phyloP scores from a whole-genome alignment of 192 early-diverging fungal genomes.

The Coemansia sp. region DNA sequence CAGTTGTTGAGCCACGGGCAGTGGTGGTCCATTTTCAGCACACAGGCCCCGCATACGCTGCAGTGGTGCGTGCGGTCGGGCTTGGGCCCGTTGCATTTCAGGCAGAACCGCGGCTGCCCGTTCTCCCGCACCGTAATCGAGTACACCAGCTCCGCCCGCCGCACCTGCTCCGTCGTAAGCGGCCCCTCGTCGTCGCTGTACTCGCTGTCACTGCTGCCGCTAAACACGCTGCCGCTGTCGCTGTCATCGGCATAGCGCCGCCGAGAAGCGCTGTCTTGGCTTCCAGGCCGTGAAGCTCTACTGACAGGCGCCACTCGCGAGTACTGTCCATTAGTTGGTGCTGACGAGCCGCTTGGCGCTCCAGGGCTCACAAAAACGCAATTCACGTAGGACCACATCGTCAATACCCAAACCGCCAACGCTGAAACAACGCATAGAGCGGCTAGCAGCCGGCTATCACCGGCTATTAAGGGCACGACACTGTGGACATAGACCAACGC shows the following conservation, averaged over 20 bases:
- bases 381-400: slow-evolving; percentile 33
- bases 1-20: slow-evolving; percentile 83
- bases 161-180: slow-evolving; percentile 32
- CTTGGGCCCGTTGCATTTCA: slow-evolving; percentile 62
- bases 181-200: slow-evolving; percentile 17
- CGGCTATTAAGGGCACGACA: slow-evolving; percentile 26
- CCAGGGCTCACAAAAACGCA: slow-evolving; percentile 41
- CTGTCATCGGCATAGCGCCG: slow-evolving; percentile 16
- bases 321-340: background rate
- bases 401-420: slow-evolving; percentile 8
- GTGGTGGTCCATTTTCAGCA: slow-evolving; percentile 79
- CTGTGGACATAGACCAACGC: slow-evolving; percentile 5
- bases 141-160: slow-evolving; percentile 31
- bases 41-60: slow-evolving; percentile 69
- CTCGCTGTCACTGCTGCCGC: slow-evolving; percentile 9
- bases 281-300: background rate
- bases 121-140: slow-evolving; percentile 47
- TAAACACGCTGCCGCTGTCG: too few species aligned
- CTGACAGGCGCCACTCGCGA: background rate
- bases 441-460: background rate
- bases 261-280: slow-evolving; percentile 5
- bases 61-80: slow-evolving; percentile 82
- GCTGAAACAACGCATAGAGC: background rate
- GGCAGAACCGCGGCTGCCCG: slow-evolving; percentile 52
- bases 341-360: slow-evolving; percentile 6